A percentile compares a stretch with the other conserved stretches of the same genome.
phyloP scores from a whole-genome alignment of 2,329 filamentous ascomycete species.

The Acephala macrosclerotiorum region DNA sequence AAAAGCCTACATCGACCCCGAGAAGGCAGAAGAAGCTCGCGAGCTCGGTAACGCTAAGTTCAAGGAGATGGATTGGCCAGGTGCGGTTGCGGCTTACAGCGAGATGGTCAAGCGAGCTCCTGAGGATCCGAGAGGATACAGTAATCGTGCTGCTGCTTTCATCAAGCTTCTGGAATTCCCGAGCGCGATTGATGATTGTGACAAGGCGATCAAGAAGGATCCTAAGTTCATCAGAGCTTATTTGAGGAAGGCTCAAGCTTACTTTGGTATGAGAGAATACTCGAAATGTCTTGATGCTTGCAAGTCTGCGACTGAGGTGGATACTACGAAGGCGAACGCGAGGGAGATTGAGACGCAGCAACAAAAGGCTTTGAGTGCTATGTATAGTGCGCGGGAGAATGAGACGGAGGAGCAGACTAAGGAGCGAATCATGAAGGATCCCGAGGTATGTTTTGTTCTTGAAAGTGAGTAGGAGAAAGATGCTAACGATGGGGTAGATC shows the following conservation, averaged over 20 bases:
- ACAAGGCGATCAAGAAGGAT: conserved; percentile 89
- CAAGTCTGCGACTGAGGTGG: conserved; percentile 79
- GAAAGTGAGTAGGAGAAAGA: neutral
- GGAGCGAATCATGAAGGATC: conserved; percentile 88
- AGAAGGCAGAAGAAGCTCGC: conserved; percentile 92
- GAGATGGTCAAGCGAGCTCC: conserved; percentile 98
- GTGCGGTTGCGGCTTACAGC: conserved; percentile 88
- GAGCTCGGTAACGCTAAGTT: conserved; percentile 96
- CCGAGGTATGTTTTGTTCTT: conserved; percentile 70
- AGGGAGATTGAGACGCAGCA: conserved; percentile 94
- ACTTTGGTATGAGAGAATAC: conserved; percentile 98
- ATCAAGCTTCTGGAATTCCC: conserved; percentile 98
- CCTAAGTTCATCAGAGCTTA: conserved; percentile 94
- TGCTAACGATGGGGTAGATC: conserved; percentile 59
- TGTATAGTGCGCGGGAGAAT: conserved; percentile 89
- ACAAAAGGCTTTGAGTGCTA: conserved; percentile 88
- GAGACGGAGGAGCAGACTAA: conserved; percentile 97
- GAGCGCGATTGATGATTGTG: conserved; percentile 90
- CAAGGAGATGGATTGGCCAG: conserved; percentile 96
- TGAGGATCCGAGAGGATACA: conserved; percentile 91
- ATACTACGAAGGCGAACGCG: conserved; percentile 78
- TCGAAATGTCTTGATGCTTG: conserved; percentile 93
- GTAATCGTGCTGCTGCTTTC: conserved; percentile 95
- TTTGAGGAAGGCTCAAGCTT: conserved; percentile 93
- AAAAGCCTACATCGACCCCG: conserved; percentile 85